Evolutionary conservation across 495 filamentous ascomycete species (phyloP), one percentile per base, ranked within the genome.

Genomic region (Penicillium robsamsonii): DNA sequence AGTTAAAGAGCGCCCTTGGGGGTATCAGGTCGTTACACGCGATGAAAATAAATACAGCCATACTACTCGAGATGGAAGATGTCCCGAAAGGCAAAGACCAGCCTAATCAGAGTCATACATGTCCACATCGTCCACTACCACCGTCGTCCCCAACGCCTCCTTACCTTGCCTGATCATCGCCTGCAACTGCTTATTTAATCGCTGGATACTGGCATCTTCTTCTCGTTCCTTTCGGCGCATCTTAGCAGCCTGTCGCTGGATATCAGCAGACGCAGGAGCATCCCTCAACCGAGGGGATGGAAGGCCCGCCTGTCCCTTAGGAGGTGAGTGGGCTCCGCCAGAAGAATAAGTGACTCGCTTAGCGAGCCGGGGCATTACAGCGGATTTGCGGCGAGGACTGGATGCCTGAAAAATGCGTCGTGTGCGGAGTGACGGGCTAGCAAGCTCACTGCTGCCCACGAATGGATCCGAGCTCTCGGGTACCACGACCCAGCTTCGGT

Each of bases 131-230:
- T 87, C 83, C 45, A 97, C 80, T 64, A 90, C 87, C 17, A 91
- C 78, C 48, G 77, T 92, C 31, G 90, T 88, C 11, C 89, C 91
- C 20, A 97, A 64, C 12, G 94, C 94, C 64, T 94, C 89, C 65
- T 86, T 88, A 0, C 91, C 94, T 68, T 97, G 86, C 8, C 85
- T 71, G 42, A 98, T 96, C 89, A 98, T 90, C 30, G 81, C 85
- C 62, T 87, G 83, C 25, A 97, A 72, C 62, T 86, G 84, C 37
- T 83, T 78, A 64, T 93, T 94, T 68, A 97, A 82, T 20, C 86
- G 82, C 52, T 83, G 82, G 50, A 98, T 81, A 50, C 86, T 85
- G 41, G 83, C 82, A 62, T 97, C 92, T 17, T 87, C 83, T 60
- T 94, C 90, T 44, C 84, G 78, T 60, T 96, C 92, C 24, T 86